A percentile compares a stretch with the other conserved stretches of the same genome.
Conservation (phyloP, 352 stramenopile species). For the Phytophthora tentaculata region DNA sequence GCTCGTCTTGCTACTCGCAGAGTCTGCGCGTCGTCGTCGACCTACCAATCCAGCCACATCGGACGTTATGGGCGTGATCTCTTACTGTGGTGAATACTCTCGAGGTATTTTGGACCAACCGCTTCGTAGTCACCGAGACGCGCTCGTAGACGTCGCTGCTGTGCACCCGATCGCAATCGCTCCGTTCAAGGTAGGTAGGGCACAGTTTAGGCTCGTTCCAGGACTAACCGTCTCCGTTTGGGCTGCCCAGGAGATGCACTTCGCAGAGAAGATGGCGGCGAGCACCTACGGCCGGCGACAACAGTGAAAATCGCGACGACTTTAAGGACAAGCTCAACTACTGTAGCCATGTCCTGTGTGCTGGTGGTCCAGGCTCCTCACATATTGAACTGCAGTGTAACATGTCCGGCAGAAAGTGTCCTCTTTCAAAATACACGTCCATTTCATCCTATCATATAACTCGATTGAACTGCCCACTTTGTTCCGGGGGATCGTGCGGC, state of each 20-base stretch:
- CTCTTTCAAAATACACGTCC: not conserved
- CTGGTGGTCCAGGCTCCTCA: slow-evolving; percentile 25
- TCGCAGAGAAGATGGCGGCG: slow-evolving; percentile 68
- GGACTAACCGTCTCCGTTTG: not conserved
- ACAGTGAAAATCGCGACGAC: slow-evolving; percentile 25
- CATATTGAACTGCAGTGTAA: slow-evolving; percentile 6
- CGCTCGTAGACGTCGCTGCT: slow-evolving; percentile 39
- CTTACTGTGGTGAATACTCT: slow-evolving; percentile 57
- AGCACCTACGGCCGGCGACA: slow-evolving; percentile 48
- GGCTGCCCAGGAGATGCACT: slow-evolving; percentile 65
- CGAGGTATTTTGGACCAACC: slow-evolving; percentile 54
- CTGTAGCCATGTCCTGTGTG: slow-evolving; percentile 21
- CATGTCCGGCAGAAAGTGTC: slow-evolving; percentile 10
- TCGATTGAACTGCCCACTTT: slow-evolving; percentile 5
- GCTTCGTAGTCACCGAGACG: slow-evolving; percentile 52
- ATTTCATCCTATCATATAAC: slow-evolving; percentile 32
- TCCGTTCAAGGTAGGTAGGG: slow-evolving; percentile 48
- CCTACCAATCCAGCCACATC: slow-evolving; percentile 56
- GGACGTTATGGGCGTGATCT: slow-evolving; percentile 61
- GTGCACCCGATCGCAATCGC: slow-evolving; percentile 63
- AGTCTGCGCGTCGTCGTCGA: slow-evolving; percentile 51
- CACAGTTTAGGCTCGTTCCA: not conserved
- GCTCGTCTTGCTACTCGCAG: slow-evolving; percentile 57
- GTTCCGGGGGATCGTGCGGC: slow-evolving; percentile 24
- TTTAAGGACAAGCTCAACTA: slow-evolving; percentile 14